Base-by-base conservation (phyloP, 2,329 filamentous ascomycete species). In the Venturia aucupariae region DNA sequence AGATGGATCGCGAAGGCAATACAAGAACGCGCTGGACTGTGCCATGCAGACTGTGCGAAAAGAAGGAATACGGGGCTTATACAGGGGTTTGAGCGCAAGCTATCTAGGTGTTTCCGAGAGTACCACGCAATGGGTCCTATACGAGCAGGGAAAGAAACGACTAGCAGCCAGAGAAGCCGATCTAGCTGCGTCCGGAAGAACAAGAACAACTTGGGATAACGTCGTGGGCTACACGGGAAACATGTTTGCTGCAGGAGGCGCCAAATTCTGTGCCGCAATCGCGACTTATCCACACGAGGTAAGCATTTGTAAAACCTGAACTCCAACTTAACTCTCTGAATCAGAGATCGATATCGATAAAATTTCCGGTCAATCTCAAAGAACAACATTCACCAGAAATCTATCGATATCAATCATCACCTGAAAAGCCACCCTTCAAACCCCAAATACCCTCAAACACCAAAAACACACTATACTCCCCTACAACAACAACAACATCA, bases 221-320 rank as follows among this genome's bases (percentile, higher is more conserved):
- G 85, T 86, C 0, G 82, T 95, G 42, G 83, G 87, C 67, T 93
- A 88, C 86, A 88, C 86, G 24, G 91, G 92, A 65, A 92, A 91
- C 70, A 79, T 90, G 46, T 84, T 85, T 63, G 89, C 90, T 46
- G 91, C 92, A 6, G 92, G 92, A 60, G 83, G 85, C 42, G 90
- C 92, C 17, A 97, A 97, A 77, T 83, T 96, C 64, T 77, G 96
- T 64, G 92, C 93, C 13, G 89, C 91, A 39, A 80, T 94, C 51
- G 78, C 91, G 68, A 93, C 92, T 24, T 97, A 97, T 78, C 93
- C 93, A 0, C 93, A 97, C 72, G 93, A 97, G 81, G 90, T 92
- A 71, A 67, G 80, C 46, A 27, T 72, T 1, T 59, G 4, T n/a
- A n/a, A n/a, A n/a, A n/a, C n/a, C n/a, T n/a, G n/a, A n/a, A n/a